Evolutionary conservation across 2,329 filamentous ascomycete species (phyloP), one percentile per base, ranked within the genome.

Genomic region (Monilinia aucupariae): DNA sequence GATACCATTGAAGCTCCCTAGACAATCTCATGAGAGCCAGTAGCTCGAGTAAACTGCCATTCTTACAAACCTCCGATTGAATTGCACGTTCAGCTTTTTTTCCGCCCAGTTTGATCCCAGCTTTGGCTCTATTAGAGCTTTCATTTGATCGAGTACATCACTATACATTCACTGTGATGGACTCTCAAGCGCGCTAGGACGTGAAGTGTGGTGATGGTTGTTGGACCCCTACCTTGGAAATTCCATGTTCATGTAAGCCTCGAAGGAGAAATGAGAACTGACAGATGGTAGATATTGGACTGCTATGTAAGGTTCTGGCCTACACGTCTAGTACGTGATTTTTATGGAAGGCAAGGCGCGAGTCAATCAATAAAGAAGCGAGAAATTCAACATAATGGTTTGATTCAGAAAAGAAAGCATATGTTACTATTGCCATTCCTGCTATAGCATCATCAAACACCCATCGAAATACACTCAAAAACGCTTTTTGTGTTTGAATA

Each of bases 31-130:
- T 76, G 73, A 49, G 80, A 80, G 71, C 85, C 82, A 8, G 72
- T n/a, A n/a, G n/a, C n/a, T n/a, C n/a, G 69, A 64, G 71, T 75
- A 59, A 85, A 79, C 75, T 77, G 81, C 0, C 81, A 81, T 64
- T 83, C 76, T 27, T 75, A 74, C 61, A 85, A 66, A 0, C 78
- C 76, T 71, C 2, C 15, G 73, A 70, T 17, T 70, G 71, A 53
- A 66, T 72, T 0, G 66, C 63, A 67, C 64, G 68, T 22, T 66
- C 71, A 43, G 72, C 70, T 10, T 72, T 68, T 32, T 67, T 71
- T 3, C 60, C 64, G 22, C 69, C 68, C 37, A 65, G 64, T 50
- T 65, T 69, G 22, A 69, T 64, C 12, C 67, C 68, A 43, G 62
- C 65, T 51, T 70, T 64, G 4, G 37, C 61, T 45, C 65, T 56